Evolutionary conservation across 2,329 filamentous ascomycete genomes (phyloP).

Genomic region (Talaromyces atroroseus): DNA sequence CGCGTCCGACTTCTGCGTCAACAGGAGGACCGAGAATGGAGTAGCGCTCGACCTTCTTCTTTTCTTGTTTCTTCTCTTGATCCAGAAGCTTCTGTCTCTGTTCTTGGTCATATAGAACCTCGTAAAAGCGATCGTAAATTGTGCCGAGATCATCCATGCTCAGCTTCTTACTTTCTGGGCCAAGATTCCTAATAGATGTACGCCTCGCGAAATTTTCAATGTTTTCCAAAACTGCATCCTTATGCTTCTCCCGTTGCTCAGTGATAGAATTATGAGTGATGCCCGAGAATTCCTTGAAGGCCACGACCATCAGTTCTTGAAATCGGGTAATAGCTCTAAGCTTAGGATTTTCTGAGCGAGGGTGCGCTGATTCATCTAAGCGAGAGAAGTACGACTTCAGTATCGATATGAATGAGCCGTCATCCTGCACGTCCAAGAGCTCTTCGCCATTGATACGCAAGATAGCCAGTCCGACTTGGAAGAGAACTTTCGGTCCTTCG

Average conservation of each 20-base stretch:
- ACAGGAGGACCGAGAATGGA: constrained; percentile 43
- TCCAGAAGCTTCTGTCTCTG: constrained; percentile 75
- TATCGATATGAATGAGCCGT: constrained; percentile 94
- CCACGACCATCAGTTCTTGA: constrained; percentile 97
- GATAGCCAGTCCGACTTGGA: constrained; percentile 96
- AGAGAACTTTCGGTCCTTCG: constrained; percentile 93
- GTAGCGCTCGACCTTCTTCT: constrained; percentile 46
- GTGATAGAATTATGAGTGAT: constrained; percentile 92
- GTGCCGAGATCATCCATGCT: constrained; percentile 79
- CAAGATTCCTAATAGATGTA: constrained; percentile 91
- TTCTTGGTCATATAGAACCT: constrained; percentile 83
- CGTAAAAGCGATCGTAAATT: constrained; percentile 92
- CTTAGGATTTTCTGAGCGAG: constrained; percentile 91
- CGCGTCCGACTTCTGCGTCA: constrained; percentile 72
- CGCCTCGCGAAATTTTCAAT: constrained; percentile 97
- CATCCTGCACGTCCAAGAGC: constrained; percentile 83
- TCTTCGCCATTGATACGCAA: constrained; percentile 95
- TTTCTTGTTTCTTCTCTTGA: constrained; percentile 62
- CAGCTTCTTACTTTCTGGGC: constrained; percentile 89
- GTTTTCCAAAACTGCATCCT: constrained; percentile 86
- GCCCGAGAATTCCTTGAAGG: constrained; percentile 94
- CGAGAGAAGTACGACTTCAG: constrained; percentile 91
- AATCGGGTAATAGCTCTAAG: constrained; percentile 89
- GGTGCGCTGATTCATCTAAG: constrained; percentile 91
- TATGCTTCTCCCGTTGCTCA: constrained; percentile 85